Percentiles rank a stretch among this genome's conserved stretches.
These are phyloP conservation scores for Lepiota brunneoincarnata DNA, from an alignment of 768 basidiomycete genomes.

Conservation along the genomic window DNA sequence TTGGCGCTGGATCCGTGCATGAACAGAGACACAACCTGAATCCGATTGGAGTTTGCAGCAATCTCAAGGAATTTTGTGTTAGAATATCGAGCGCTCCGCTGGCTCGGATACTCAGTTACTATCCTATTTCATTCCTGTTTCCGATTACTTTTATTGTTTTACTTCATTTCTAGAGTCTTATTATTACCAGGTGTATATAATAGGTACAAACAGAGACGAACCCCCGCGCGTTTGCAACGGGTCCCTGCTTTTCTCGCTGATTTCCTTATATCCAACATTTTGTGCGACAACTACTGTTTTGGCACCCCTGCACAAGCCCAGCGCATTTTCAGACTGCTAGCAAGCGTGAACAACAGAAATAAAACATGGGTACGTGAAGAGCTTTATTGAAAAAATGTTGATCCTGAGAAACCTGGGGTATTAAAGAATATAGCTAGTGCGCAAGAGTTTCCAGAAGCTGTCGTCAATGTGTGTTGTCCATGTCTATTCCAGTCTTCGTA, in stretches of 20 bases:
- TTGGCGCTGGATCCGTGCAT: constrained; percentile 2
- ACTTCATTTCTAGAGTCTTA: no score
- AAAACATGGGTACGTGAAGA: constrained; percentile 35
- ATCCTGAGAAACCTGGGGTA: constrained; percentile 3
- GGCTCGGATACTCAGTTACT: no score
- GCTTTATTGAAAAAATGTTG: neutral
- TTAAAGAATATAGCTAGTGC: constrained; percentile 41
- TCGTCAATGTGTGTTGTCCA: constrained; percentile 4
- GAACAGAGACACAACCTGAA: constrained; percentile 21
- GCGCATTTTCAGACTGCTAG: constrained; percentile 37
- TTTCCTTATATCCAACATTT: no score
- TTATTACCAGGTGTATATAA: no score
- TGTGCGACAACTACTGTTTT: constrained; percentile 44
- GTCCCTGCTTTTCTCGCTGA: no score
- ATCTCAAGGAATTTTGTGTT: constrained; percentile 40
- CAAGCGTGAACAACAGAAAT: constrained; percentile 36
- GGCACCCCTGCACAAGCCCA: constrained; percentile 38
- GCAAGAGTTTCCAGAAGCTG: constrained; percentile 39
- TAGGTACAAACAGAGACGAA: no score
- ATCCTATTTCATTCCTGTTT: no score
- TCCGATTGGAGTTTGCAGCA: constrained; percentile 46
- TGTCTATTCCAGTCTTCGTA: constrained; percentile 36
- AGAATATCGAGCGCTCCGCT: no score
- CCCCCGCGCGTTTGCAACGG: no score
- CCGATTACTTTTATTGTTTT: no score